Conservation (phyloP, 768 basidiomycete species). For the Chalciporus pseudorubinellus region DNA sequence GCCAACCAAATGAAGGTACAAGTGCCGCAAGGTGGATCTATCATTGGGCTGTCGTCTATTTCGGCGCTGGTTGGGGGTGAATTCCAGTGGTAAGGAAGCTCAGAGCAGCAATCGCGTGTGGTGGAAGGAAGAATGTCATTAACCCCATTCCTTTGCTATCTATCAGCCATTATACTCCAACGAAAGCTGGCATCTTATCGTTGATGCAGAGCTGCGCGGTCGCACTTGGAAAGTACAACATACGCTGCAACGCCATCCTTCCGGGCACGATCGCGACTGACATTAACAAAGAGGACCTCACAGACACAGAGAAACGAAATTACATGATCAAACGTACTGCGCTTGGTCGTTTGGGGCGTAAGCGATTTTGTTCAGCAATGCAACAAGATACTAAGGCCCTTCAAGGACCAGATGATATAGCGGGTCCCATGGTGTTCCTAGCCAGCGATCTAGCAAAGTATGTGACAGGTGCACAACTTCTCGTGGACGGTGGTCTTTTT, state of each 20-base stretch:
- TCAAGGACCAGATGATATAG: conserved; percentile 31
- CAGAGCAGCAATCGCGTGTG: not conserved
- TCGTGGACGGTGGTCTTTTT: conserved; percentile 65
- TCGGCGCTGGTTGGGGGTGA: conserved; percentile 77
- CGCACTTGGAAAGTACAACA: conserved; percentile 72
- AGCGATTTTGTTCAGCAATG: conserved; percentile 10
- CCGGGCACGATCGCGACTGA: conserved; percentile 77
- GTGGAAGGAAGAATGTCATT: not conserved
- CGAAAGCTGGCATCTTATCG: conserved; percentile 73
- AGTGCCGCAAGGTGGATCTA: conserved; percentile 66
- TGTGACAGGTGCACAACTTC: conserved; percentile 52
- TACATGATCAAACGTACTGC: conserved; percentile 64
- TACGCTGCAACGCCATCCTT: conserved; percentile 69
- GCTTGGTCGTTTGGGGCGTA: conserved; percentile 64
- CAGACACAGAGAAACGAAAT: conserved; percentile 54
- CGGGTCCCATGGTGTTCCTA: conserved; percentile 69
- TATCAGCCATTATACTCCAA: conserved; percentile 71
- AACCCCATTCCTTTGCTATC: not conserved
- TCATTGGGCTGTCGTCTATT: conserved; percentile 76
- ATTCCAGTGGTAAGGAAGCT: conserved; percentile 50
- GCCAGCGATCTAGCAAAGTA: conserved; percentile 70
- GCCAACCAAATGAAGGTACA: conserved; percentile 75
- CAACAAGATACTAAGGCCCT: conserved; percentile 36
- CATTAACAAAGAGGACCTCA: conserved; percentile 75
- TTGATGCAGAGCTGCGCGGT: conserved; percentile 76